Conservation (phyloP, 345 rosid genomes). For the Murraya koenigii region DNA sequence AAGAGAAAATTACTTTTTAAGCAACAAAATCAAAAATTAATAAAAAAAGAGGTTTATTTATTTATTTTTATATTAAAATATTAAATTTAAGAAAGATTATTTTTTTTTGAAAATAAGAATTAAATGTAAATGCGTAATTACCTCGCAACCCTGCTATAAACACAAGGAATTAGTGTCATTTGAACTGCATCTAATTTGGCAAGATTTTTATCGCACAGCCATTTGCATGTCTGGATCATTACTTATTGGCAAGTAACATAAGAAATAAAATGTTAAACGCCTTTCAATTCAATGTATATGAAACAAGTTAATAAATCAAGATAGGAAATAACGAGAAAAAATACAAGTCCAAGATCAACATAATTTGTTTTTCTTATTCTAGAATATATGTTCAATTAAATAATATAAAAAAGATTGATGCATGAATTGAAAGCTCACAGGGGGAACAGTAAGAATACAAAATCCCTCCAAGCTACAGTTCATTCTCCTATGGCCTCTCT, state of each 20-base stretch:
- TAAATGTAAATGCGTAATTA: too few relatives aligned
- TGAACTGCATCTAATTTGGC: too few relatives aligned
- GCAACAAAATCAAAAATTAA: too few relatives aligned
- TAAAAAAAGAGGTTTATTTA: too few relatives aligned
- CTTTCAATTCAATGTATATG: too few relatives aligned
- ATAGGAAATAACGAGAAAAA: not conserved
- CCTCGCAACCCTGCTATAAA: too few relatives aligned
- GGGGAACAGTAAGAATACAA: not conserved
- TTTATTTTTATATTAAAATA: too few relatives aligned
- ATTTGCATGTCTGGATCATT: not conserved
- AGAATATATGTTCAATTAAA: not conserved
- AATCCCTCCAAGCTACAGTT: constrained; percentile 3
- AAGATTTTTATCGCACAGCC: not conserved
- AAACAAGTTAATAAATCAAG: not conserved
- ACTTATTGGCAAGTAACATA: not conserved
- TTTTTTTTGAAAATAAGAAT: too few relatives aligned
- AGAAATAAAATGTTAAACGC: too few relatives aligned
- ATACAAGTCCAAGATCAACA: not conserved
- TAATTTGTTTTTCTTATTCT: not conserved
- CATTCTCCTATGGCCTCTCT: not conserved
- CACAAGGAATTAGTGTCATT: too few relatives aligned
- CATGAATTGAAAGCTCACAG: not conserved
- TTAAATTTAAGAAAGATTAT: too few relatives aligned
- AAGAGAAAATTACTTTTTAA: too few relatives aligned
- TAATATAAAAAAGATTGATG: not conserved